Evolutionary conservation across 208 protist genomes (phyloP).

Genomic region (Leishmania lainsoni): DNA sequence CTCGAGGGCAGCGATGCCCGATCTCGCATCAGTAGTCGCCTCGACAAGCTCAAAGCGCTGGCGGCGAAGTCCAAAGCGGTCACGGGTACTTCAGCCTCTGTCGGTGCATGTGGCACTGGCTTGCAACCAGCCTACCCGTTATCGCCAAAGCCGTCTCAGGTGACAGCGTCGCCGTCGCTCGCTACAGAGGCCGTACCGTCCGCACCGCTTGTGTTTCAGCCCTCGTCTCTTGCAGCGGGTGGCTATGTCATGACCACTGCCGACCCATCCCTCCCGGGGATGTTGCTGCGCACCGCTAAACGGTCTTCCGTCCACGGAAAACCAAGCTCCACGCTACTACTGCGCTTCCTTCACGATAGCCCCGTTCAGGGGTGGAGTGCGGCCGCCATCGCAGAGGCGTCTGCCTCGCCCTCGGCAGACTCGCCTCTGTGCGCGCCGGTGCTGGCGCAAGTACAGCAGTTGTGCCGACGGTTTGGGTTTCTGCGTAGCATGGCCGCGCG

Average conservation of each 20-base stretch:
- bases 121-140: not conserved
- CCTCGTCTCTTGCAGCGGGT: constrained; percentile 60
- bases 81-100: not conserved
- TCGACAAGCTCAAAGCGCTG: constrained; percentile 59
- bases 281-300: constrained; percentile 1
- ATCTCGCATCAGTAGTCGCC: constrained; percentile 55
- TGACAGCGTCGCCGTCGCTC: not conserved
- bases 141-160: not conserved
- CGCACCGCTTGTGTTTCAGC: constrained; percentile 68
- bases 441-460: constrained; percentile 38
- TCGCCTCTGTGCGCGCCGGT: constrained; percentile 25
- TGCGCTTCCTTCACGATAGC: constrained; percentile 45
- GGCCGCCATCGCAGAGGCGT: constrained; percentile 12
- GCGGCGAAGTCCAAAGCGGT: constrained; percentile 14
- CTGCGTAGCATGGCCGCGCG: constrained; percentile 54
- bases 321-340: constrained; percentile 80
- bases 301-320: constrained; percentile 40
- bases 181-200: not conserved
- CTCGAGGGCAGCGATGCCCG: constrained; percentile 64
- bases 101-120: no score
- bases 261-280: not conserved
- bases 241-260: constrained; percentile 62
- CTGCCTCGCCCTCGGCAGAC: constrained; percentile 17
- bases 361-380: constrained; percentile 6
- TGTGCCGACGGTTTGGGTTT: constrained; percentile 59